Base-by-base conservation (phyloP, 208 protist species). In the Leishmania gerbilli region DNA sequence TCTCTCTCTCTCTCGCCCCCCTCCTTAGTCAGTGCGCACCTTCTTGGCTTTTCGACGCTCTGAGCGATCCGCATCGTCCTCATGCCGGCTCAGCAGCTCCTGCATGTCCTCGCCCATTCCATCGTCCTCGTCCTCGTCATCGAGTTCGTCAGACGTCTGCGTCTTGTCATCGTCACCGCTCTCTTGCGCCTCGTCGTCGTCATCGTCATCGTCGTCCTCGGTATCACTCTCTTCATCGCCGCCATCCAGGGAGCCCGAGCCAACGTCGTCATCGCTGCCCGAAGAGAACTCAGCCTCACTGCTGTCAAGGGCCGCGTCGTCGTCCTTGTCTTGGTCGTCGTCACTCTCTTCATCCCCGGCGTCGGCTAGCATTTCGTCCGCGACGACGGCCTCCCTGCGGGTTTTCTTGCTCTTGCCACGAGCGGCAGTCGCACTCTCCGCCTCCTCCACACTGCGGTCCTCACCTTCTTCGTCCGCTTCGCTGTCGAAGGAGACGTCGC, bases 71-170 rank as follows among this genome's bases (percentile, higher is more conserved):
- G 67, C 78, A 37, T 90, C 86, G 17, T 86, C 79, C 4, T 85
- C 91, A 65, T 89, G 64, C 31, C 76, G 86, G 4, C 74, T 79
- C 9, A 95, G 81, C 42, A 95, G 84, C 58, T 93, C 87, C 51
- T 83, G 74, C 89, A 94, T 93, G 71, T 94, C 88, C 0, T 93
- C 88, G 8, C 80, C 88, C 84, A 93, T 87, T 67, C 89, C 90
- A 80, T 94, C 82, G 42, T 87, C 79, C 1, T 80, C 77, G 27
- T 79, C 76, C 31, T 89, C 87, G 8, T 74, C 74, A 11, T 40
- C 71, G 7, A 72, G 65, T 17, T 78, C 78, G 24, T 69, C 76
- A 24, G 53, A 65, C 13, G 83, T 53, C 40, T 62, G 64, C 51
- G 51, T 34, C 51, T 67, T 91, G 71, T 93, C 89, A 2, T 93